Evolutionary conservation across 2,329 filamentous ascomycete genomes (phyloP), one percentile per base, ranked within the genome.

Genomic region (Biscogniauxia marginata): DNA sequence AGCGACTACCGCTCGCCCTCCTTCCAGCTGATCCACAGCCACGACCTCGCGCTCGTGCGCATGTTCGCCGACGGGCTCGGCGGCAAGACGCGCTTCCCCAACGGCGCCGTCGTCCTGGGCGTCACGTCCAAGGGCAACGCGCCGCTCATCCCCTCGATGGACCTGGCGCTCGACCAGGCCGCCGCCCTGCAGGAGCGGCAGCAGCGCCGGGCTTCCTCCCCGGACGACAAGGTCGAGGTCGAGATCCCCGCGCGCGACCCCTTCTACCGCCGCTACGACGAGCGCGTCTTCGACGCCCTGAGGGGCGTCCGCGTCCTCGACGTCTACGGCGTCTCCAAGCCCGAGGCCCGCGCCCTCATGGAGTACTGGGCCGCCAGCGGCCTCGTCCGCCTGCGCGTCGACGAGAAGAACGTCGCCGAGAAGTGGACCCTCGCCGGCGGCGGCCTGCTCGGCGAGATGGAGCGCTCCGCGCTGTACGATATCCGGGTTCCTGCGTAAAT

Each of bases 351-450:
- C 57, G 82, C 85, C 0, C 78, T 96, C 65, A 88, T 98, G 85
- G 92, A 97, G 77, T 98, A 97, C 76, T 98, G 93, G 80, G 92
- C 91, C 4, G 85, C 84, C 34, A 96, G 91, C 72, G 95, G 93
- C 11, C 79, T 96, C 70, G 71, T 96, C 69, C 84, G 89, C 61
- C 79, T 83, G 59, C 80, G 78, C 47, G 80, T 97, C 50, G 87
- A 90, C 66, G 86, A 93, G 68, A 78, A 77, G 61, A 80, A 82
- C 60, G 88, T 97, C 34, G 80, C 82, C 20, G 89, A 96, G 79
- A 90, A 91, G 76, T 96, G 93, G 92, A 86, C 86, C 49, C 71
- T 97, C 64, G 85, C 87, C 49, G 91, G 91, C 20, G 86, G 89
- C 66, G 93, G 93, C 16, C 83, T 93, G 51, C 80, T 96, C 47